Evolutionary conservation across 768 basidiomycete species (phyloP).

Genomic region (Trametes gibbosa): DNA sequence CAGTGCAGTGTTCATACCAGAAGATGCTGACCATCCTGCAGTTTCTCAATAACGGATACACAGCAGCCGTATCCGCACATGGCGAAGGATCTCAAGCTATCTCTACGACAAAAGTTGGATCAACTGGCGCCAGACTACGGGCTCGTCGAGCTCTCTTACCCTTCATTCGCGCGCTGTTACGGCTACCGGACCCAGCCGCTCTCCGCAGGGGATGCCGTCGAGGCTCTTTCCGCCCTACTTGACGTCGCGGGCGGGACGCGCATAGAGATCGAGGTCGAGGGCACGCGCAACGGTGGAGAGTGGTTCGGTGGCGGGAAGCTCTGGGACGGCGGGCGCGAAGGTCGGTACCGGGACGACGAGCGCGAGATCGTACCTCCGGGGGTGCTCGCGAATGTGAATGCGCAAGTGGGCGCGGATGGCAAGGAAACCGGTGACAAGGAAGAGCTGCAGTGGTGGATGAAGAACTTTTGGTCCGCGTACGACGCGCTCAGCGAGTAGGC

Average conservation of each 20-base stretch:
- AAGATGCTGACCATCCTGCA: slow-evolving; percentile 30
- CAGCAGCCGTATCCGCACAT: slow-evolving; percentile 94
- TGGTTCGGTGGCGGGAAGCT: slow-evolving; percentile 87
- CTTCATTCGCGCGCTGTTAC: slow-evolving; percentile 89
- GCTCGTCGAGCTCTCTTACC: slow-evolving; percentile 88
- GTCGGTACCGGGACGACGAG: slow-evolving; percentile 38
- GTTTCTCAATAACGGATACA: slow-evolving; percentile 91
- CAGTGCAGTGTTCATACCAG: not conserved
- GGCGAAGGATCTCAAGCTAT: slow-evolving; percentile 90
- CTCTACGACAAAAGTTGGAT: slow-evolving; percentile 77
- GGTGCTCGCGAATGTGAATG: slow-evolving; percentile 26
- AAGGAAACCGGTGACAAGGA: slow-evolving; percentile 24
- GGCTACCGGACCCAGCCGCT: slow-evolving; percentile 87
- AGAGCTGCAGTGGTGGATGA: slow-evolving; percentile 68
- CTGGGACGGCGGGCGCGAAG: slow-evolving; percentile 60
- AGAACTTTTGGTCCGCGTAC: slow-evolving; percentile 94
- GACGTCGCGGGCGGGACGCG: slow-evolving; percentile 90
- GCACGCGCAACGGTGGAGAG: slow-evolving; percentile 86
- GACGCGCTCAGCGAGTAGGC: slow-evolving; percentile 90
- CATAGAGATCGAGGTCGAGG: slow-evolving; percentile 88
- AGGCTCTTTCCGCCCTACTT: slow-evolving; percentile 80
- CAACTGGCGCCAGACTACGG: slow-evolving; percentile 94
- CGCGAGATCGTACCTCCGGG: slow-evolving; percentile 39
- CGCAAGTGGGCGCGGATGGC: slow-evolving; percentile 19
- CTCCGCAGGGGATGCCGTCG: slow-evolving; percentile 91